A percentile compares a stretch with the other conserved stretches of the same genome.
Conservation (phyloP, 768 basidiomycete genomes). For the Lyophyllum shimeji region DNA sequence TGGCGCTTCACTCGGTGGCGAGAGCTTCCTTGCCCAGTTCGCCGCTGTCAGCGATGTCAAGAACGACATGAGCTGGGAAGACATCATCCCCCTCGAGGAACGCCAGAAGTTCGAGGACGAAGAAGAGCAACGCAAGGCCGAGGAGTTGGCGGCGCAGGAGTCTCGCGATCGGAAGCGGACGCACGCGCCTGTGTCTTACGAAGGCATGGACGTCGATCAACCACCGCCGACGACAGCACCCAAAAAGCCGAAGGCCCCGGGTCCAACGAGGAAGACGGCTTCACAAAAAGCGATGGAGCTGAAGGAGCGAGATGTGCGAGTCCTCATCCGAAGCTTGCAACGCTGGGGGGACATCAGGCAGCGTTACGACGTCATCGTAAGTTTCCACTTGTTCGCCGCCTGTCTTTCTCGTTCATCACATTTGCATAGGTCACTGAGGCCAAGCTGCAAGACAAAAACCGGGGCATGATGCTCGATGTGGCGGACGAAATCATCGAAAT, state of each 20-base stretch:
- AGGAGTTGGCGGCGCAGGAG: conserved; percentile 69
- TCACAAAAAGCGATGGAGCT: conserved; percentile 95
- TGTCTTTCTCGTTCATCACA: neutral
- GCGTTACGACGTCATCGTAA: conserved; percentile 91
- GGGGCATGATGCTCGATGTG: conserved; percentile 85
- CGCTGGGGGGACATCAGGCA: conserved; percentile 97
- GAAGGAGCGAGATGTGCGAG: conserved; percentile 96
- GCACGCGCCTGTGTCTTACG: conserved; percentile 85
- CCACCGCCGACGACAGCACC: conserved; percentile 56
- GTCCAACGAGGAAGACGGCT: conserved; percentile 82
- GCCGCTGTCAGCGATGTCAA: conserved; percentile 97
- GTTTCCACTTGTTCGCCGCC: conserved; percentile 22
- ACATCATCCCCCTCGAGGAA: conserved; percentile 94
- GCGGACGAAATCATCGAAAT: conserved; percentile 90
- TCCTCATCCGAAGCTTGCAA: conserved; percentile 91
- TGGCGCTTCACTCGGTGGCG: conserved; percentile 94
- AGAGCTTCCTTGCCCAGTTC: conserved; percentile 93
- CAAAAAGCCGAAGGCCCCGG: conserved; percentile 74
- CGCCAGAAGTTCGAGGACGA: conserved; percentile 83
- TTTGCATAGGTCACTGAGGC: conserved; percentile 74
- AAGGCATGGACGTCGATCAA: conserved; percentile 91
- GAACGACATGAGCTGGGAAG: conserved; percentile 99
- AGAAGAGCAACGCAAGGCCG: conserved; percentile 70
- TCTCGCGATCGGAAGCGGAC: conserved; percentile 78
- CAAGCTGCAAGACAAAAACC: conserved; percentile 92